phyloP scores from a whole-genome alignment of 2,329 filamentous ascomycete genomes.

The Diaporthe batatas region DNA sequence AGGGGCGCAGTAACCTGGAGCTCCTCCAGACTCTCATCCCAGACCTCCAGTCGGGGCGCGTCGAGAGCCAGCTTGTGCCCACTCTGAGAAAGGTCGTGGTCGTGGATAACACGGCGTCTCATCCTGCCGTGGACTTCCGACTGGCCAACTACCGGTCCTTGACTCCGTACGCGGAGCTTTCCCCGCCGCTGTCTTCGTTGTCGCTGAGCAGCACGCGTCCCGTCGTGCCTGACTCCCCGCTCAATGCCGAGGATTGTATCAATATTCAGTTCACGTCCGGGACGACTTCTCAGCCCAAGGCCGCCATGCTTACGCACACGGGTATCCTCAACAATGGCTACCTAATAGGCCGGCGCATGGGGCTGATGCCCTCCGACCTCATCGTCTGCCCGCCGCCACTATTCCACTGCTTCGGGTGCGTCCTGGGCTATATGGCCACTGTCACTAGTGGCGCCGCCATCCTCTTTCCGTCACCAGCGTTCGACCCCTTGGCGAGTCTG shows the following conservation, averaged over 20 bases:
- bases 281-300: slow-evolving; percentile 92
- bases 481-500: slow-evolving; percentile 82
- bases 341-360: slow-evolving; percentile 88
- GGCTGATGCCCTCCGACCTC: slow-evolving; percentile 78
- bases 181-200: slow-evolving; percentile 33
- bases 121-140: slow-evolving; percentile 60
- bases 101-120: slow-evolving; percentile 78
- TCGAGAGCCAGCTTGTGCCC: slow-evolving; percentile 69
- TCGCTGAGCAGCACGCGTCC: slow-evolving; percentile 47
- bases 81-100: slow-evolving; percentile 79
- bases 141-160: slow-evolving; percentile 58
- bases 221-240: slow-evolving; percentile 60
- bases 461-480: slow-evolving; percentile 88
- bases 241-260: slow-evolving; percentile 77
- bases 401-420: slow-evolving; percentile 91
- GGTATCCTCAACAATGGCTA: slow-evolving; percentile 94
- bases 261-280: slow-evolving; percentile 98
- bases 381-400: slow-evolving; percentile 89
- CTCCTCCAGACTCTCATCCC: slow-evolving; percentile 62
- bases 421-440: slow-evolving; percentile 96
- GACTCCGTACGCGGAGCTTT: slow-evolving; percentile 60
- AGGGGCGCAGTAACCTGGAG: slow-evolving; percentile 65
- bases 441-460: slow-evolving; percentile 84
- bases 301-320: slow-evolving; percentile 86
- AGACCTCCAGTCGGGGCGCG: slow-evolving; percentile 51